Evolutionary conservation across 108 stramenopile species (phyloP).

Genomic region (Fistulifera solaris): DNA sequence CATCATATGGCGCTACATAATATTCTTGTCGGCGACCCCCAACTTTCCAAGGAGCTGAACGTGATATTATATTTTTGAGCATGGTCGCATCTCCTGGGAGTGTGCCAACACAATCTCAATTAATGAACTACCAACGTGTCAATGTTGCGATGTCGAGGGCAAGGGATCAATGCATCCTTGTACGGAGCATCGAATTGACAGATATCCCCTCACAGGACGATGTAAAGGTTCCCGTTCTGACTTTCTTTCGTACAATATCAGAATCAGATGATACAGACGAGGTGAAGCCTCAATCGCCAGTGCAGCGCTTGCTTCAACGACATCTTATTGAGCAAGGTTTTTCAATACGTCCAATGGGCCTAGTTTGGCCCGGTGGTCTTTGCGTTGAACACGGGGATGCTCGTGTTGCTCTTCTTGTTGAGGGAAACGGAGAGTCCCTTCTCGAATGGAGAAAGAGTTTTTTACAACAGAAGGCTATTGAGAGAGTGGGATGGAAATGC

Average conservation of each 20-base stretch:
- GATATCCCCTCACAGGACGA: slow-evolving; percentile 40
- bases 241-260: slow-evolving; percentile 21
- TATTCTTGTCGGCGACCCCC: slow-evolving; percentile 53
- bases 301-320: slow-evolving; percentile 14
- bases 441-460: slow-evolving; percentile 27
- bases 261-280: slow-evolving; percentile 3
- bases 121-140: slow-evolving; percentile 42
- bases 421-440: slow-evolving; percentile 19
- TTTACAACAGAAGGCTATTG: slow-evolving; percentile 42
- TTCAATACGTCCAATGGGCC: slow-evolving; percentile 24
- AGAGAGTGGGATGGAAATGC: slow-evolving; percentile 58
- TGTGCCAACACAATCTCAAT: slow-evolving; percentile 40
- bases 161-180: slow-evolving; percentile 40
- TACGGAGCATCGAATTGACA: slow-evolving; percentile 34
- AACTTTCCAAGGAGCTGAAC: slow-evolving; percentile 51
- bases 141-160: slow-evolving; percentile 56
- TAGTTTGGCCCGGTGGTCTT: slow-evolving; percentile 40
- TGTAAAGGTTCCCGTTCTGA: slow-evolving; percentile 36
- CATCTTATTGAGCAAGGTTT: slow-evolving; percentile 22
- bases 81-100: slow-evolving; percentile 48
- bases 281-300: slow-evolving; percentile 7
- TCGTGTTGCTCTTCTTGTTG: slow-evolving; percentile 35
- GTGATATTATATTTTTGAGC: slow-evolving; percentile 46
- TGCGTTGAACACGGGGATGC: slow-evolving; percentile 26
- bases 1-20: slow-evolving; percentile 30